These are phyloP conservation scores for Hyphopichia buzzinii DNA, from an alignment of 1,139 yeast genomes.

Conservation along the genomic window DNA sequence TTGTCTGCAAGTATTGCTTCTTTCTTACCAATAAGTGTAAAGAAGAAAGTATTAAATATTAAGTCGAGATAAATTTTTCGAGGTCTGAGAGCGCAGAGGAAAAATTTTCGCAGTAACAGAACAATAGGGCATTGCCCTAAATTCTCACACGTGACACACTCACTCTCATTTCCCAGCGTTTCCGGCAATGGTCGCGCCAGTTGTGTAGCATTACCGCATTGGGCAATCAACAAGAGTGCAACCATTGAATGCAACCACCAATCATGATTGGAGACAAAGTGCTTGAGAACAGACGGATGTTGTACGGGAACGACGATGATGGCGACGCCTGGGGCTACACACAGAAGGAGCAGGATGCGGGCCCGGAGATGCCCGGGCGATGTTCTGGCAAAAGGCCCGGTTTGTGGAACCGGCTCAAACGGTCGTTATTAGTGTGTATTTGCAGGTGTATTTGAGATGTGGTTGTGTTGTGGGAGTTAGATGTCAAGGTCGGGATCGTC, in stretches of 20 bases:
- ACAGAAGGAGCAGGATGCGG: background rate
- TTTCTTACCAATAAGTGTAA: constrained; percentile 41
- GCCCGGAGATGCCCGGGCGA: background rate
- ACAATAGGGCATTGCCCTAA: background rate
- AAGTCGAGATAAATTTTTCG: constrained; percentile 6
- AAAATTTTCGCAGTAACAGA: background rate
- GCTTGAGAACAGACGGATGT: constrained; percentile 2
- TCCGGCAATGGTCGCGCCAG: too few relatives aligned
- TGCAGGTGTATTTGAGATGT: too few relatives aligned
- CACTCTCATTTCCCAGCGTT: background rate
- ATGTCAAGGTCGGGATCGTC: constrained; percentile 15
- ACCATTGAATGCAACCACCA: background rate
- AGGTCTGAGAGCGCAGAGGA: background rate
- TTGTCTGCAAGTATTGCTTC: constrained; percentile 51
- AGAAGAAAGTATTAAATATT: background rate
- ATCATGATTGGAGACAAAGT: constrained; percentile 5
- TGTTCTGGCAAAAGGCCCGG: too few relatives aligned
- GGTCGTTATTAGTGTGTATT: background rate
- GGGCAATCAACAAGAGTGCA: too few relatives aligned
- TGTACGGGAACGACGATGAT: constrained; percentile 1
- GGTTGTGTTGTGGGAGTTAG: too few relatives aligned
- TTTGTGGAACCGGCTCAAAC: background rate
- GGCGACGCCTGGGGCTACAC: too few relatives aligned
- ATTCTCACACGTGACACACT: background rate
- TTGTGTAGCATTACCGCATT: too few relatives aligned